Evolutionary conservation across 2,329 filamentous ascomycete species (phyloP).

Genomic region (Hypoxylon sp.): DNA sequence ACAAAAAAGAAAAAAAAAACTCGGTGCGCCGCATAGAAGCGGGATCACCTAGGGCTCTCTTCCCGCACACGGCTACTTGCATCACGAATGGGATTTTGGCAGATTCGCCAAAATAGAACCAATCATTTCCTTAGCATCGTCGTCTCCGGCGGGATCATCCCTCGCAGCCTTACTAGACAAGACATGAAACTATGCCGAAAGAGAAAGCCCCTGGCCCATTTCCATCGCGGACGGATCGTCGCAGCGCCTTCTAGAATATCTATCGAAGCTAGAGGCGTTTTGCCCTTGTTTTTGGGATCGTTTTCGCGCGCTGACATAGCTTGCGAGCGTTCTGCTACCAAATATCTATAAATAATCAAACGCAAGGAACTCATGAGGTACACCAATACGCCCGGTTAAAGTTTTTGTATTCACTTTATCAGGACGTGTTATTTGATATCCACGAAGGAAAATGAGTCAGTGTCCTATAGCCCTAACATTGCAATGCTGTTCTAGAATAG

Average conservation of each 20-base stretch:
- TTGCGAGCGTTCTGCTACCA: not conserved
- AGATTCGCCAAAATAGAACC: slow-evolving; percentile 46
- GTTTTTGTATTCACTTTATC: not conserved
- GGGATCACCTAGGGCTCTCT: slow-evolving; percentile 39
- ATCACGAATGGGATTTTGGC: slow-evolving; percentile 39
- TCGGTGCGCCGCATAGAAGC: slow-evolving; percentile 41
- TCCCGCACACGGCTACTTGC: slow-evolving; percentile 43
- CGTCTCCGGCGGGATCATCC: slow-evolving; percentile 31
- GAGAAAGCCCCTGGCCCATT: slow-evolving; percentile 35
- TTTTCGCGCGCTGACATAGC: not conserved
- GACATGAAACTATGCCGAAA: slow-evolving; percentile 36
- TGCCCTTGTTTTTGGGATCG: slow-evolving; percentile 22
- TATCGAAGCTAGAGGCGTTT: slow-evolving; percentile 34
- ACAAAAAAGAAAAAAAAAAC: no score
- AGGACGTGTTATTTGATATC: not conserved
- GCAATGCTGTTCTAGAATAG: not conserved
- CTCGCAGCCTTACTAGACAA: slow-evolving; percentile 42
- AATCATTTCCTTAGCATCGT: slow-evolving; percentile 38
- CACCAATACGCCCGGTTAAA: not conserved
- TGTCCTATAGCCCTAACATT: not conserved
- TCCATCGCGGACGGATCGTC: slow-evolving; percentile 34
- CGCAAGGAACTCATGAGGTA: no score
- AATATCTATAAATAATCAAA: no score
- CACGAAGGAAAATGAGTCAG: not conserved
- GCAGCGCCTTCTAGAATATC: slow-evolving; percentile 42